phyloP scores from a whole-genome alignment of 352 stramenopile genomes.

The Globisporangium acanthophoron region DNA sequence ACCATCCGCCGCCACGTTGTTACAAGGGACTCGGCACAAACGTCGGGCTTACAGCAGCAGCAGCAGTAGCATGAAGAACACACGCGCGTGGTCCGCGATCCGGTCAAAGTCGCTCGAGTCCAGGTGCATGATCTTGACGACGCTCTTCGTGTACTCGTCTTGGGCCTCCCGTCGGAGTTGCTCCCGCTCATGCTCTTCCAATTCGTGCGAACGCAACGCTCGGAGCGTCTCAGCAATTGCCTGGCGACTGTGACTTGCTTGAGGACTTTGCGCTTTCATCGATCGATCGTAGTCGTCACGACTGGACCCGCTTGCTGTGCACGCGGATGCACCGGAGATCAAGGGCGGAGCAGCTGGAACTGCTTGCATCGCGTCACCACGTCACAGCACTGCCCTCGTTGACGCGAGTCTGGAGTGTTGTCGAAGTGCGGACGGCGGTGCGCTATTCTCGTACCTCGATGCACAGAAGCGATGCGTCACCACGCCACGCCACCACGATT shows the following conservation, averaged over 20 bases:
- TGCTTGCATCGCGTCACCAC: too few relatives aligned
- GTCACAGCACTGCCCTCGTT: too few relatives aligned
- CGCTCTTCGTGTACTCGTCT: constrained; percentile 34
- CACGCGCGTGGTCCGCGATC: constrained; percentile 32
- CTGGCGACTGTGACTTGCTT: constrained; percentile 5
- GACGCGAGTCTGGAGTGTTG: too few relatives aligned
- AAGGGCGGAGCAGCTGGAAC: too few relatives aligned
- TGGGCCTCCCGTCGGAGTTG: constrained; percentile 18
- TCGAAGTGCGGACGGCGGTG: too few relatives aligned
- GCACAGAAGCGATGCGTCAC: too few relatives aligned
- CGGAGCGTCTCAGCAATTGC: constrained; percentile 34
- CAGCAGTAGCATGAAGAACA: background rate
- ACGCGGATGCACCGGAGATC: background rate
- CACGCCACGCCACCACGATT: too few relatives aligned
- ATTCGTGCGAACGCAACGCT: constrained; percentile 13
- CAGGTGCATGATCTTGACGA: constrained; percentile 48
- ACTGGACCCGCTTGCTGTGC: background rate
- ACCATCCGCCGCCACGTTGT: too few relatives aligned
- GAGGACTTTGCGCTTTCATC: background rate
- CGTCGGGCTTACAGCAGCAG: background rate
- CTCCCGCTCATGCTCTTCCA: constrained; percentile 14
- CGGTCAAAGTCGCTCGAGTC: constrained; percentile 28
- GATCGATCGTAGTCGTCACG: background rate
- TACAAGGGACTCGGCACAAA: too few relatives aligned
- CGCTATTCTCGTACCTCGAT: too few relatives aligned